These are phyloP conservation scores for Mariannaea sp. DNA, from an alignment of 2,329 filamentous ascomycete genomes.

Conservation along the genomic window DNA sequence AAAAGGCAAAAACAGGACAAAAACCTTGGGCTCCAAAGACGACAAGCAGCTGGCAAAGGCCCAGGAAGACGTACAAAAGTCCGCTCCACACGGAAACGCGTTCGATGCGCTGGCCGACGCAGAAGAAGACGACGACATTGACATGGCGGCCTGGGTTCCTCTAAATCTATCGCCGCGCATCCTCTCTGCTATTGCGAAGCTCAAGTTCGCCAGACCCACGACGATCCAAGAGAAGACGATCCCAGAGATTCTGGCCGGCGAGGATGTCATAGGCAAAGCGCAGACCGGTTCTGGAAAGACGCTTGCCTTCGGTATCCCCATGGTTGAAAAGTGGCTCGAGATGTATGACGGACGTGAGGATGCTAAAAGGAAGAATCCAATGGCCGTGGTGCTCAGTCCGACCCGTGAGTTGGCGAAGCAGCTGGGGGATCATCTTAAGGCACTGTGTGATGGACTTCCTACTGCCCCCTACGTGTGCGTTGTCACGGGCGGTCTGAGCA, in stretches of 20 bases:
- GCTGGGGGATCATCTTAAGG: slow-evolving; percentile 79
- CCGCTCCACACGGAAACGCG: slow-evolving; percentile 51
- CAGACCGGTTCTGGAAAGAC: slow-evolving; percentile 97
- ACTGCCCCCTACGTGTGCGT: slow-evolving; percentile 77
- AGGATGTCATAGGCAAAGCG: slow-evolving; percentile 94
- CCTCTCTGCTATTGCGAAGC: slow-evolving; percentile 73
- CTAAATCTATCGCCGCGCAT: slow-evolving; percentile 74
- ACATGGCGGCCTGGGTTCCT: slow-evolving; percentile 78
- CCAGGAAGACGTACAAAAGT: slow-evolving; percentile 43
- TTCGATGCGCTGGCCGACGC: slow-evolving; percentile 63
- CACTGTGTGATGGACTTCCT: slow-evolving; percentile 67
- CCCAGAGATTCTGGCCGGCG: slow-evolving; percentile 78
- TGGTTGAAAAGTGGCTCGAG: slow-evolving; percentile 81
- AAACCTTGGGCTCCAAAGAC: slow-evolving; percentile 41
- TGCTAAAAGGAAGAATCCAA: slow-evolving; percentile 50
- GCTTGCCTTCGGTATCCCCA: slow-evolving; percentile 90
- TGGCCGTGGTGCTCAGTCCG: slow-evolving; percentile 84
- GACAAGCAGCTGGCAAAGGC: slow-evolving; percentile 42
- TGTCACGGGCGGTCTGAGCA: slow-evolving; percentile 86
- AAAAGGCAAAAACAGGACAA: slow-evolving; percentile 37
- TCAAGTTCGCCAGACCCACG: slow-evolving; percentile 82
- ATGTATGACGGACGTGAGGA: slow-evolving; percentile 45
- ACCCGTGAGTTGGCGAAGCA: slow-evolving; percentile 95
- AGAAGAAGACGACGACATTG: slow-evolving; percentile 59
- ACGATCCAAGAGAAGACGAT: slow-evolving; percentile 80